These are phyloP conservation scores for Cryptococcus deneoformans DNA, from an alignment of 1,284 basidiomycete genomes.

Conservation along the genomic window DNA sequence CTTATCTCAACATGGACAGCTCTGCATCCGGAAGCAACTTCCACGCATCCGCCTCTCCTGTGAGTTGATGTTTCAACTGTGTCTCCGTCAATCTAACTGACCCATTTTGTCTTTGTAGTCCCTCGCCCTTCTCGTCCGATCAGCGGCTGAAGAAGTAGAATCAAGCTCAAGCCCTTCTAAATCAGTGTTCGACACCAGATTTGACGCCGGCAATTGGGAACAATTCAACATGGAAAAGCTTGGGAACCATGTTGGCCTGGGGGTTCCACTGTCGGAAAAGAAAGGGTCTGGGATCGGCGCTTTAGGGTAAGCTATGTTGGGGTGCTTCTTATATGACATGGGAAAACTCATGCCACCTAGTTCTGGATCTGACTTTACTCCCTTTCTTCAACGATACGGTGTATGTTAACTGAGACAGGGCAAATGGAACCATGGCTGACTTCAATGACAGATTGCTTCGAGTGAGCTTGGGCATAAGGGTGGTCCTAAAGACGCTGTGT, in stretches of 20 bases:
- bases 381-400: constrained; percentile 59
- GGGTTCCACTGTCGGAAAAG: constrained; percentile 12
- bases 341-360: constrained; percentile 28
- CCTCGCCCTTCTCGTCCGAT: constrained; percentile 68
- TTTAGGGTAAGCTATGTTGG: constrained; percentile 16
- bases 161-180: constrained; percentile 52
- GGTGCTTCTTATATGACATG: background rate
- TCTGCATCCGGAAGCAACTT: constrained; percentile 69
- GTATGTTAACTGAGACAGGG: constrained; percentile 40
- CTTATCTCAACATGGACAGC: constrained; percentile 80
- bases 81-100: background rate
- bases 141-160: constrained; percentile 63
- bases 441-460: constrained; percentile 22
- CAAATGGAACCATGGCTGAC: background rate
- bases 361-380: constrained; percentile 65
- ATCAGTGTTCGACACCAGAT: constrained; percentile 45
- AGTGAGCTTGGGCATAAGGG: constrained; percentile 55
- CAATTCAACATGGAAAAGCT: constrained; percentile 6
- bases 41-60: constrained; percentile 44
- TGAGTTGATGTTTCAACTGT: constrained; percentile 26
- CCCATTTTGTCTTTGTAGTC: constrained; percentile 58
- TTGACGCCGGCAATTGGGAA: constrained; percentile 39
- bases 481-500: constrained; percentile 58
- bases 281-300: constrained; percentile 21
- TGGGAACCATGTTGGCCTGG: background rate